phyloP scores from a whole-genome alignment of 1,139 yeast species.

The Hansenula sp. region DNA sequence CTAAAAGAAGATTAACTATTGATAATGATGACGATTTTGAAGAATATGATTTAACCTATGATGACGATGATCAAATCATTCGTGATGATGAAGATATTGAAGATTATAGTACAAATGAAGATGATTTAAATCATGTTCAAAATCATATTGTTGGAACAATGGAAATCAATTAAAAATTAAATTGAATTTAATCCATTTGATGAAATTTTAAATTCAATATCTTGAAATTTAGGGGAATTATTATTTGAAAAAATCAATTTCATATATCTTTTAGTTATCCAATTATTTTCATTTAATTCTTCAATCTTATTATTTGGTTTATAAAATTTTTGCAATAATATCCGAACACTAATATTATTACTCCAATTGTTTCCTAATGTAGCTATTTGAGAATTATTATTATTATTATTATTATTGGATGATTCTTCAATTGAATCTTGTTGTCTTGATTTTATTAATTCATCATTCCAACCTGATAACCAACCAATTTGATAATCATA shows the following conservation, averaged over 20 bases:
- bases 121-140: constrained; percentile 23
- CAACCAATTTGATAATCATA: constrained; percentile 71
- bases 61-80: constrained; percentile 27
- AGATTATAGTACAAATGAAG: constrained; percentile 22
- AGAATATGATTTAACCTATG: constrained; percentile 43
- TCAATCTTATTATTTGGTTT: constrained; percentile 1
- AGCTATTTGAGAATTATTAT: constrained; percentile 27
- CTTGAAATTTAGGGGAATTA: no score
- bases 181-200: constrained; percentile 25
- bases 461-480: constrained; percentile 70
- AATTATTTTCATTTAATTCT: constrained; percentile 12
- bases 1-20: constrained; percentile 27
- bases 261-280: constrained; percentile 26
- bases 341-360: constrained; percentile 34
- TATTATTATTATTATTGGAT: constrained; percentile 25
- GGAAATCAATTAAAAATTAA: constrained; percentile 13
- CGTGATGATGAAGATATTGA: constrained; percentile 23
- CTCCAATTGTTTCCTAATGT: constrained; percentile 43
- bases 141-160: constrained; percentile 35
- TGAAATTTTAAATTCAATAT: constrained; percentile 25
- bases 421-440: background rate
- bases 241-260: constrained; percentile 35
- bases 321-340: constrained; percentile 32
- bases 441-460: constrained; percentile 24
- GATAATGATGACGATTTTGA: constrained; percentile 37